These are phyloP conservation scores for Acanthamoeba triangularis DNA, from an alignment of 208 protist species.

Conservation along the genomic window DNA sequence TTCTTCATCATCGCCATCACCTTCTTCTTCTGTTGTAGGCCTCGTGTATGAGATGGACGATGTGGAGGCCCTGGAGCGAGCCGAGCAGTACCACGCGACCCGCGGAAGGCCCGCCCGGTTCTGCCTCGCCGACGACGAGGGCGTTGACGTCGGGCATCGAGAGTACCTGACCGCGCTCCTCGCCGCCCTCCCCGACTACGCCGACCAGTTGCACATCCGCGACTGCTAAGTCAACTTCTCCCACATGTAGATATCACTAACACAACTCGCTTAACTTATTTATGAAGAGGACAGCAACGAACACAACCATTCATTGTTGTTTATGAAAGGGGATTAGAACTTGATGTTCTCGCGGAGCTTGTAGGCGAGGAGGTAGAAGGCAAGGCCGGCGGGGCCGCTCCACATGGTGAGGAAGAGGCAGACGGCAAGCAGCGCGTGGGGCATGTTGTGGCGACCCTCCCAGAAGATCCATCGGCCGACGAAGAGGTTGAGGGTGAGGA, in stretches of 20 bases:
- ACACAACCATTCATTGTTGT: no score
- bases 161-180: neutral
- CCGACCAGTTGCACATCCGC: neutral
- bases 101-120: neutral
- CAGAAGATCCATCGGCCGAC: conserved; percentile 39
- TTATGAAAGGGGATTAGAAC: no score
- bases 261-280: no score
- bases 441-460: conserved; percentile 40
- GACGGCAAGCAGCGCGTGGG: neutral
- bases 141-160: no score
- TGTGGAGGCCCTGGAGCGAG: neutral
- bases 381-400: neutral
- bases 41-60: conserved; percentile 15
- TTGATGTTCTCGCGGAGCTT: neutral
- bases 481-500: conserved; percentile 40
- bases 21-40: neutral
- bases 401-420: conserved; percentile 54
- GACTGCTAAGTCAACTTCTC: neutral
- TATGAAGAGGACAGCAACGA: no score
- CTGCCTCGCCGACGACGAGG: no score
- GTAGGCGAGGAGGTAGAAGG: neutral
- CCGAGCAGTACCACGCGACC: neutral
- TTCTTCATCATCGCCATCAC: no score
- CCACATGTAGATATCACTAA: neutral
- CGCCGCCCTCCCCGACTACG: neutral